Conservation (phyloP, 169 alveolate species). For the Eimeria necatrix region DNA sequence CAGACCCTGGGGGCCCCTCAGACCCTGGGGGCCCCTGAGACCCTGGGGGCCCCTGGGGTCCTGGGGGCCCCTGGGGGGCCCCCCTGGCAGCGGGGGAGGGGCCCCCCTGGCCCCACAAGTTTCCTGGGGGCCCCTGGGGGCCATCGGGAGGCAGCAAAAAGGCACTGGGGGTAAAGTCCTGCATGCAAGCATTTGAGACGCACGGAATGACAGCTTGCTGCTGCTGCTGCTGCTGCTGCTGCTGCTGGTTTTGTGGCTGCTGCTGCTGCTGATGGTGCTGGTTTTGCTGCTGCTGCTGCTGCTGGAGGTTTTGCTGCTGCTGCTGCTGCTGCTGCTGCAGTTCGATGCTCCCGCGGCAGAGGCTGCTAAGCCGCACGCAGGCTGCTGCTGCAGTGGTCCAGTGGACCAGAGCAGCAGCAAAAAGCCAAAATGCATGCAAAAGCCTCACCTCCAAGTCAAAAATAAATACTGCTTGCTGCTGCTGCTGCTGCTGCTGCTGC, state of each 20-base stretch:
- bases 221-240: no score
- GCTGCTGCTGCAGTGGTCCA: constrained; percentile 26
- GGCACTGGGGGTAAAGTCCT: not conserved
- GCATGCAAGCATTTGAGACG: not conserved
- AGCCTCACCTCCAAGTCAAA: not conserved
- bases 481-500: not conserved
- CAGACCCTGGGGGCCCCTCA: no score
- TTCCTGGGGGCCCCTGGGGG: not conserved
- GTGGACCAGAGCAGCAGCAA: constrained; percentile 5
- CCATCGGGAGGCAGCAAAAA: not conserved
- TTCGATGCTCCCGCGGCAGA: not conserved
- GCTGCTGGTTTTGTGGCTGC: no score
- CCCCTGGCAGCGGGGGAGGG: no score
- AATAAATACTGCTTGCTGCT: not conserved
- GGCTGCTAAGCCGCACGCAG: constrained; percentile 30
- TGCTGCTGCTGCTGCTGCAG: not conserved
- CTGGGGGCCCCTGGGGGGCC: no score
- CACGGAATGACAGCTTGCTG: no score
- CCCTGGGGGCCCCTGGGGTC: no score
- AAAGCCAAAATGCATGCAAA: not conserved
- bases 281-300: no score
- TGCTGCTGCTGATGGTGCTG: no score
- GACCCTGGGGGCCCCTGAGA: no score
- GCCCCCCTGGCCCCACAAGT: not conserved
- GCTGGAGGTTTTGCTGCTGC: no score